Percentiles rank a stretch among this genome's conserved stretches.
These are phyloP conservation scores for Beauveria caledonica DNA, from an alignment of 2,329 filamentous ascomycete genomes.

Conservation along the genomic window DNA sequence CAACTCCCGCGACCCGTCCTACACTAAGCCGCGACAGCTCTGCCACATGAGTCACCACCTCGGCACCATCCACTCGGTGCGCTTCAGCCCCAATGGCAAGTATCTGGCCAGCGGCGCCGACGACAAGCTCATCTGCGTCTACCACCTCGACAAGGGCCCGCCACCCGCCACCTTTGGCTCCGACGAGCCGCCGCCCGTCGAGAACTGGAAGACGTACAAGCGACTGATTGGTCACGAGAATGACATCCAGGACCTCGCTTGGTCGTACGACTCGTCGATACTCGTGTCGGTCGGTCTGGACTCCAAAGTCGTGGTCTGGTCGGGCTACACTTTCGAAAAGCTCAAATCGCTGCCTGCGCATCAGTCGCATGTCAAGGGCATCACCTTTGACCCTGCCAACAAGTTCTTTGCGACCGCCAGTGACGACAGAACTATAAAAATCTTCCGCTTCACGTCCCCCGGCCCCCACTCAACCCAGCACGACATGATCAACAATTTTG, in stretches of 20 bases:
- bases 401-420: constrained; percentile 98
- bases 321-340: constrained; percentile 95
- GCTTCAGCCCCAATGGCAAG: constrained; percentile 90
- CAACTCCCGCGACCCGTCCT: constrained; percentile 63
- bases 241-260: constrained; percentile 94
- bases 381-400: constrained; percentile 96
- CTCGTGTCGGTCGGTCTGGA: constrained; percentile 93
- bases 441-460: constrained; percentile 90
- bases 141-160: constrained; percentile 76
- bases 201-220: constrained; percentile 96
- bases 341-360: constrained; percentile 89
- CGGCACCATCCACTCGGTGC: constrained; percentile 92
- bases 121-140: constrained; percentile 98
- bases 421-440: constrained; percentile 92
- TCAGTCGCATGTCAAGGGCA: constrained; percentile 96
- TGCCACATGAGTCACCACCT: constrained; percentile 98
- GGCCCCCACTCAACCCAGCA: constrained; percentile 86
- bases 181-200: constrained; percentile 84
- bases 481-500: constrained; percentile 95
- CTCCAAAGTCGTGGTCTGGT: constrained; percentile 98
- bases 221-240: constrained; percentile 95
- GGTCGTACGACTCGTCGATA: constrained; percentile 93
- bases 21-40: constrained; percentile 78
- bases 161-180: constrained; percentile 78
- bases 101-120: constrained; percentile 96